Evolutionary conservation across 169 alveolate genomes (phyloP).

Genomic region (Babesia gibsoni): DNA sequence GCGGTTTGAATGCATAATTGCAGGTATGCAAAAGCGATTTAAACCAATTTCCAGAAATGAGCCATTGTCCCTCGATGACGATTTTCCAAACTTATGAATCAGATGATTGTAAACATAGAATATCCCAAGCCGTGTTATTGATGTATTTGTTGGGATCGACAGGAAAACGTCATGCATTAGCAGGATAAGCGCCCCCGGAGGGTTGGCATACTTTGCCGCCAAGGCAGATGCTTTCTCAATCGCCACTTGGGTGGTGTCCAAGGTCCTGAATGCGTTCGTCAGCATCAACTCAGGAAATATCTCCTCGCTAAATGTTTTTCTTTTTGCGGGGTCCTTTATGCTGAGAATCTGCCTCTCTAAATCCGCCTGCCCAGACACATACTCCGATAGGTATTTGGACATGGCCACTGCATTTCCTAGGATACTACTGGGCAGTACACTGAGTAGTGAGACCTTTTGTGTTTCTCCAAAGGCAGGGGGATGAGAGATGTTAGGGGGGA

Average conservation of each 20-base stretch:
- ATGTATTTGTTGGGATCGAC: slow-evolving; percentile 38
- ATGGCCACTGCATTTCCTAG: slow-evolving; percentile 19
- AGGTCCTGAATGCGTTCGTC: slow-evolving; percentile 2
- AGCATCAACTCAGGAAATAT: slow-evolving; percentile 57
- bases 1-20: slow-evolving; percentile 39
- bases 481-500: too few relatives aligned
- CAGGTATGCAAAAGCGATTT: slow-evolving; percentile 55
- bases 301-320: slow-evolving; percentile 45
- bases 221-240: slow-evolving; percentile 32
- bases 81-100: slow-evolving; percentile 31
- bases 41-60: slow-evolving; percentile 50
- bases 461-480: too few relatives aligned
- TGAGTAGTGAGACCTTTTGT: not conserved
- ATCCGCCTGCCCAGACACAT: slow-evolving; percentile 38
- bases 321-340: slow-evolving; percentile 16
- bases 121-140: slow-evolving; percentile 48
- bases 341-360: slow-evolving; percentile 3
- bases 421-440: slow-evolving; percentile 26
- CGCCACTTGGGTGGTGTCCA: slow-evolving; percentile 59
- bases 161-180: slow-evolving; percentile 53
- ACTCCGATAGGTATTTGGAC: slow-evolving; percentile 58
- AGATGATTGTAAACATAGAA: slow-evolving; percentile 65
- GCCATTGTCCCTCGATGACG: slow-evolving; percentile 17
- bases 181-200: slow-evolving; percentile 62
- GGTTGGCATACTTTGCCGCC: slow-evolving; percentile 46